These are phyloP conservation scores for Gracilariopsis chorda DNA, from an alignment of 23 red algal species.

Conservation along the genomic window DNA sequence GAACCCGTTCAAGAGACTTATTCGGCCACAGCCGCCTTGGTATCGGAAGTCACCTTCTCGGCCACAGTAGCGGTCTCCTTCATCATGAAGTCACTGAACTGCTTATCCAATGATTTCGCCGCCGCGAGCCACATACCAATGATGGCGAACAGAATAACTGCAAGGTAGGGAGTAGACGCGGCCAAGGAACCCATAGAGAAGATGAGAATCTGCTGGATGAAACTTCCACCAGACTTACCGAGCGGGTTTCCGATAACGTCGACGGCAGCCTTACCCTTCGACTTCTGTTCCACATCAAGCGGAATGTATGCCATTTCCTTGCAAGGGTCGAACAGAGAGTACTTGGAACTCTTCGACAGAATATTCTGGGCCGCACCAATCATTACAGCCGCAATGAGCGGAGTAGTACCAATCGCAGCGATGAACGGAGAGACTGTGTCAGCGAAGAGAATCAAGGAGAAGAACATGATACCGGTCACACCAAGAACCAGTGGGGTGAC, in stretches of 20 bases:
- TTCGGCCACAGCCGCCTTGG: conserved; percentile 11
- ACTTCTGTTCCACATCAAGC: conserved; percentile 87
- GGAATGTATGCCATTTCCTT: conserved; percentile 99
- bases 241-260: conserved; percentile 99
- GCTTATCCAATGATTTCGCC: conserved; percentile 85
- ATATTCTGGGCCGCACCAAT: conserved; percentile 97
- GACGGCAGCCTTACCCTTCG: conserved; percentile 97
- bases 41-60: conserved; percentile 42
- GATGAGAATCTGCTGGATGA: conserved; percentile 97
- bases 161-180: conserved; percentile 94
- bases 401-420: conserved; percentile 84
- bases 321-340: conserved; percentile 95
- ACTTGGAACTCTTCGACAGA: conserved; percentile 90
- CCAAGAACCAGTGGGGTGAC: conserved; percentile 92
- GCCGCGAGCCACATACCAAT: conserved; percentile 91
- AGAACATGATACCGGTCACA: conserved; percentile 90
- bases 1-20: too few relatives aligned
- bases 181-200: conserved; percentile 92
- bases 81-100: conserved; percentile 88
- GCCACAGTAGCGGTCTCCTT: conserved; percentile 50
- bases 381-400: conserved; percentile 93
- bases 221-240: conserved; percentile 99
- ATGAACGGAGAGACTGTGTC: conserved; percentile 74
- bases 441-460: conserved; percentile 92
- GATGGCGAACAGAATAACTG: conserved; percentile 86